phyloP scores from a whole-genome alignment of 2,329 filamentous ascomycete species.

The Colletotrichum sp. region DNA sequence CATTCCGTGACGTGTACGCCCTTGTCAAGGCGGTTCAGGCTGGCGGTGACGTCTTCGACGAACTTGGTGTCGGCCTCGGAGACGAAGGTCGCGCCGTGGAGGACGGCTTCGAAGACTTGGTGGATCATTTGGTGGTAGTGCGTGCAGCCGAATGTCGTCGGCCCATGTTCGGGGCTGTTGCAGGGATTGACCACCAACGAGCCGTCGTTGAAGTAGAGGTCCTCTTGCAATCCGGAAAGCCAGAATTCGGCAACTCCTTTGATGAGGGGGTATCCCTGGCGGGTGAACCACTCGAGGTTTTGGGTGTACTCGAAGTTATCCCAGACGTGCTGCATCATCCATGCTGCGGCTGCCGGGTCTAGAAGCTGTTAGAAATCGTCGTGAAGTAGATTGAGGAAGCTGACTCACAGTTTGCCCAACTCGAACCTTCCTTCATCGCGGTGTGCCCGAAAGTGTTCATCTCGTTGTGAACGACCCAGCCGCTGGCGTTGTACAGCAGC shows the following conservation, averaged over 20 bases:
- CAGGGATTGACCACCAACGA: constrained; percentile 61
- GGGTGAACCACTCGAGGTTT: constrained; percentile 48
- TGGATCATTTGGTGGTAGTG: constrained; percentile 58
- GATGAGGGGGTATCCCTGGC: constrained; percentile 56
- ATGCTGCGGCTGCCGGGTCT: constrained; percentile 54
- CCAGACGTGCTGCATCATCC: constrained; percentile 65
- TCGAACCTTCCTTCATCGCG: constrained; percentile 34
- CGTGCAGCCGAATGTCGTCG: constrained; percentile 56
- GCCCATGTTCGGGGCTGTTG: constrained; percentile 62
- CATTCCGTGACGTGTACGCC: constrained; percentile 31
- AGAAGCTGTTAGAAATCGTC: too few relatives aligned
- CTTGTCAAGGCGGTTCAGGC: constrained; percentile 39
- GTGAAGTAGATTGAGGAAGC: too few relatives aligned
- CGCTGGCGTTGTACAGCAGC: constrained; percentile 56
- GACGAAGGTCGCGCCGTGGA: constrained; percentile 28
- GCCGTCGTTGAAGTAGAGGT: constrained; percentile 52
- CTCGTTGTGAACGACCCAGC: constrained; percentile 62
- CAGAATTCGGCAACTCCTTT: constrained; percentile 61
- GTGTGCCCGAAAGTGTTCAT: constrained; percentile 65
- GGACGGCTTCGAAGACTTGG: constrained; percentile 42
- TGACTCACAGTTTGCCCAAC: constrained; percentile 37
- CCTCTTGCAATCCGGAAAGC: constrained; percentile 56
- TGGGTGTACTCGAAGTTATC: constrained; percentile 60
- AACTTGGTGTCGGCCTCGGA: constrained; percentile 32
- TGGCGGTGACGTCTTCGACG: constrained; percentile 37